Base-by-base conservation (phyloP, 306 rosid genomes). In the Rosa rugosa region DNA sequence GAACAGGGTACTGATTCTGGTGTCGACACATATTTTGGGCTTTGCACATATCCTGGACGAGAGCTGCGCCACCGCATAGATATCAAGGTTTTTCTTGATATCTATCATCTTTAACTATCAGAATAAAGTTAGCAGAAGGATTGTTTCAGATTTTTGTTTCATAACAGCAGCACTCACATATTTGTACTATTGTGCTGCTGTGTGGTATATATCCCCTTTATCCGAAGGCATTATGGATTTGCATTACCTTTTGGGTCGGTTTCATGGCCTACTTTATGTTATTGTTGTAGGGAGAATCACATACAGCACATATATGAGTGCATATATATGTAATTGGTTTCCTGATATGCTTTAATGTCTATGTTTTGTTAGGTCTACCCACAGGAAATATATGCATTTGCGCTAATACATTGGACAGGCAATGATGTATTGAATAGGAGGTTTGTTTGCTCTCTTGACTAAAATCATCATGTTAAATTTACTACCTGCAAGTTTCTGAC, bases 11-110 rank as follows among this genome's bases (percentile, higher is more conserved):
- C 92, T 74, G 94, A 94, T 79, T 89, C 92, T 83, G 92, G 94
- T 40, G 94, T 92, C 69, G 99, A 91, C 86, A 94, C 99, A 20
- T 94, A 94, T 84, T 94, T 92, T 38, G 99, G 99, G 40, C 90
- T 92, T 57, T 94, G 94, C 86, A 86, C 97, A 23, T 92, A 91
- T 86, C 97, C 95, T 73, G 92, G 99, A 78, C 85, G 85, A 76
- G 99, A 94, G 87, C 70, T 91, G 72, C 90, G 95, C 23, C 97
- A 81, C 80, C 97, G 97, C 41, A 92, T 94, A 78, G 97, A 94
- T 92, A 77, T 94, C 5, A 94, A 92, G 97, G 99, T 91, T 83
- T 75, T 22, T 53, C 10, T 23, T 50, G 41, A 42, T 68, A 50
- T 31, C 36, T 9, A 56, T 41, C 20, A 20, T 22, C 64, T 5